A percentile compares a stretch with the other conserved stretches of the same genome.
These are phyloP conservation scores for Basipetospora chlamydospora DNA, from an alignment of 2,329 filamentous ascomycete genomes.

Conservation along the genomic window DNA sequence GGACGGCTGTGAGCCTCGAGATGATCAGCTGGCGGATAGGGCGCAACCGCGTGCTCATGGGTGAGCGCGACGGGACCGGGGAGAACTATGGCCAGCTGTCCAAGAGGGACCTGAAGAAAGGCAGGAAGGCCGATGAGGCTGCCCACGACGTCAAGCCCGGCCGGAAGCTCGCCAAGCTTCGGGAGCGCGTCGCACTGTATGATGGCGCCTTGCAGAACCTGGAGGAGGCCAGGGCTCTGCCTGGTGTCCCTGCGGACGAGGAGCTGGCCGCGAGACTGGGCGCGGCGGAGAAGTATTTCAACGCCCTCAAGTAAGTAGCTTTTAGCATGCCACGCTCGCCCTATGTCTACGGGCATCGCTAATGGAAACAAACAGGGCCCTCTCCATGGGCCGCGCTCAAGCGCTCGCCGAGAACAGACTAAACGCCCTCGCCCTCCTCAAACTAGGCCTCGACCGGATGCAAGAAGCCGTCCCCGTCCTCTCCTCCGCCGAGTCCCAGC, in stretches of 20 bases:
- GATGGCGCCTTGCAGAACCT: constrained; percentile 84
- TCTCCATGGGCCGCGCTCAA: constrained; percentile 78
- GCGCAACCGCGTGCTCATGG: constrained; percentile 77
- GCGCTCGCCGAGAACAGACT: constrained; percentile 54
- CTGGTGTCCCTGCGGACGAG: constrained; percentile 76
- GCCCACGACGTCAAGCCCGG: constrained; percentile 52
- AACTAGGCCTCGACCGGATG: constrained; percentile 52
- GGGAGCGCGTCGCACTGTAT: constrained; percentile 79
- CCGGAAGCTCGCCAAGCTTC: constrained; percentile 63
- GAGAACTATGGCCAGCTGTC: constrained; percentile 31
- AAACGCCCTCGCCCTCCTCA: constrained; percentile 75
- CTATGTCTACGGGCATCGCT: too few relatives aligned
- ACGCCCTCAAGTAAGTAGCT: constrained; percentile 59
- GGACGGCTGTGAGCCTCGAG: constrained; percentile 85
- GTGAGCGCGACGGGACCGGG: constrained; percentile 62
- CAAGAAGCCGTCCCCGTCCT: constrained; percentile 33
- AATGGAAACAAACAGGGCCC: constrained; percentile 48
- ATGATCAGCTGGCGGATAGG: constrained; percentile 92
- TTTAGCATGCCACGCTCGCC: too few relatives aligned
- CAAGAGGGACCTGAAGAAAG: constrained; percentile 38
- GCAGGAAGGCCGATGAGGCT: constrained; percentile 19
- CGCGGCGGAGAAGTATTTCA: constrained; percentile 69
- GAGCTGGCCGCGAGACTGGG: constrained; percentile 65
- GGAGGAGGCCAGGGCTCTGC: constrained; percentile 76
- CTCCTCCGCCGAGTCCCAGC: constrained; percentile 8